Evolutionary conservation across 108 stramenopile species (phyloP).

Genomic region (Licmophora abbreviata): DNA sequence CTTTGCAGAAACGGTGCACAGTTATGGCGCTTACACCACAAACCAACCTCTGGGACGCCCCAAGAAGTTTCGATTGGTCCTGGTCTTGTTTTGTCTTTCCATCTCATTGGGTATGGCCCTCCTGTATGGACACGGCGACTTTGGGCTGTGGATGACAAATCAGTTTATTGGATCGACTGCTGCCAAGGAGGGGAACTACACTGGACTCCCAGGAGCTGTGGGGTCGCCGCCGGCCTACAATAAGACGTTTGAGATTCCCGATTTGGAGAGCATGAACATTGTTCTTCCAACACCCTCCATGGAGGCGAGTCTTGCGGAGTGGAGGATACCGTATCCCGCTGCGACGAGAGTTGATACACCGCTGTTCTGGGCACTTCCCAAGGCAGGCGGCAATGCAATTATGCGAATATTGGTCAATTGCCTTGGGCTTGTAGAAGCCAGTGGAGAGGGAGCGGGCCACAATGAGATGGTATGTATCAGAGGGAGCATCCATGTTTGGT

Average conservation of each 20-base stretch:
- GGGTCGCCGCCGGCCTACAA: not conserved
- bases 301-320: not conserved
- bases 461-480: constrained; percentile 2
- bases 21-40: no score
- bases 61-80: no score
- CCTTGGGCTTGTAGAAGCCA: constrained; percentile 4
- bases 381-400: constrained; percentile 3
- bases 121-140: not conserved
- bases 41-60: no score
- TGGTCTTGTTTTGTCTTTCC: not conserved
- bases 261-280: constrained; percentile 4
- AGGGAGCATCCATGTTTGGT: not conserved
- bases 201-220: not conserved
- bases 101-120: not conserved
- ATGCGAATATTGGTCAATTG: constrained; percentile 2
- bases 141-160: constrained; percentile 6
- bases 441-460: constrained; percentile 6
- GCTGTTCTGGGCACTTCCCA: constrained; percentile 4
- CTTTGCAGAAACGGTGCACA: no score
- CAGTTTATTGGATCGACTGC: not conserved
- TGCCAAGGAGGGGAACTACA: not conserved
- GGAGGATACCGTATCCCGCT: constrained; percentile 1
- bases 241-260: not conserved
- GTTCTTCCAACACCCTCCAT: not conserved
- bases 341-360: constrained; percentile 3